phyloP scores from a whole-genome alignment of 1,139 yeast genomes.

The Scheffersomyces stambukii region DNA sequence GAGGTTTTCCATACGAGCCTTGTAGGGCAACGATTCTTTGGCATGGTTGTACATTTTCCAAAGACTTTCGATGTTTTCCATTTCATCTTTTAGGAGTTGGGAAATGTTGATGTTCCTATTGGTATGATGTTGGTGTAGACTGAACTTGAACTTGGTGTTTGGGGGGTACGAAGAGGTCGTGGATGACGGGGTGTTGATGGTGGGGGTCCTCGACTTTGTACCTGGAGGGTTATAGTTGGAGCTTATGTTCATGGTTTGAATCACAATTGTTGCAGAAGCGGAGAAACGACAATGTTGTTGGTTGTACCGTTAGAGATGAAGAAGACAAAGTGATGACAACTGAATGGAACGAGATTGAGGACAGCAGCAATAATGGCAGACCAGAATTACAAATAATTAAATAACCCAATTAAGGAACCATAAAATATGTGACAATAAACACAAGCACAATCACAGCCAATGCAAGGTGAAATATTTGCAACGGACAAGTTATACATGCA shows the following conservation, averaged over 20 bases:
- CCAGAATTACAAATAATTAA: no score
- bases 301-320: constrained; percentile 5
- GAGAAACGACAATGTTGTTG: no score
- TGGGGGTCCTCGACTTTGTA: constrained; percentile 6
- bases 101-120: constrained; percentile 7
- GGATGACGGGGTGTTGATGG: constrained; percentile 8
- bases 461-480: no score
- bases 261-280: no score
- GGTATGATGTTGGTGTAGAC: neutral
- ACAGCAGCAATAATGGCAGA: no score
- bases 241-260: no score
- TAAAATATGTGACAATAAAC: no score
- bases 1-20: constrained; percentile 71
- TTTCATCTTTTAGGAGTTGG: constrained; percentile 8
- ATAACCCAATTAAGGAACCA: no score
- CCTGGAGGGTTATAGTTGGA: constrained; percentile 5
- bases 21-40: constrained; percentile 71
- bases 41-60: constrained; percentile 84
- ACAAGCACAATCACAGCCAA: no score
- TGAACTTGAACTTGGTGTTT: constrained; percentile 5
- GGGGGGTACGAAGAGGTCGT: constrained; percentile 5
- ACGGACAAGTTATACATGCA: no score
- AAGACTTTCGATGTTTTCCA: constrained; percentile 47
- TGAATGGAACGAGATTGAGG: no score
- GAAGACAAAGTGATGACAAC: constrained; percentile 14